Evolutionary conservation across 176 grass and related monocot genomes (phyloP).

Genomic region (Tuctoria greenei): DNA sequence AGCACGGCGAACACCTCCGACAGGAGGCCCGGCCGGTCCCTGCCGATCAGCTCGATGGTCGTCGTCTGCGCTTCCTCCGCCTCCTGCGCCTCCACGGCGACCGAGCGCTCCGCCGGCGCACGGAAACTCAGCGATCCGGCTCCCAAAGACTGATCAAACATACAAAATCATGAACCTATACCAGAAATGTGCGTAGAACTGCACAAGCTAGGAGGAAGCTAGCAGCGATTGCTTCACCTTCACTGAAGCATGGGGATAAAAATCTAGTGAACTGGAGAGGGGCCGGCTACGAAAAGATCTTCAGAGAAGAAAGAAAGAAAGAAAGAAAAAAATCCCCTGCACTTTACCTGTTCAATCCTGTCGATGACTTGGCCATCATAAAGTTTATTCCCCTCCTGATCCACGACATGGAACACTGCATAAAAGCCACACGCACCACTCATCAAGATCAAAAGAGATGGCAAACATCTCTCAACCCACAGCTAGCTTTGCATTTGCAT

Average conservation of each 20-base stretch:
- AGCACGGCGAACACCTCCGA: constrained; percentile 93
- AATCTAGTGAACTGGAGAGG: not conserved
- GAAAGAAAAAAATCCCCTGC: not conserved
- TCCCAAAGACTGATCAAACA: constrained; percentile 72
- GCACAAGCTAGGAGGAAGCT: not conserved
- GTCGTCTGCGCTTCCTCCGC: constrained; percentile 49
- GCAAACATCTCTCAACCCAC: constrained; percentile 31
- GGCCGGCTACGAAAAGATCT: not conserved
- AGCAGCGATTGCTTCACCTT: not conserved
- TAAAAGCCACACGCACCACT: not conserved
- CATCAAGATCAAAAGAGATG: constrained; percentile 33
- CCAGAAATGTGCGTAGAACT: too few relatives aligned
- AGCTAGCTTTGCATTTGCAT: constrained; percentile 2
- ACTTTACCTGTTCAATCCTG: constrained; percentile 72
- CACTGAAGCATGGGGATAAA: not conserved
- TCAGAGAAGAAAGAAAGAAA: too few relatives aligned
- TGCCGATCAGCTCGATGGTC: constrained; percentile 67
- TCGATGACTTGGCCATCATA: constrained; percentile 68
- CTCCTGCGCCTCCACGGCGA: constrained; percentile 42
- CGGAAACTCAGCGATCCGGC: constrained; percentile 55
- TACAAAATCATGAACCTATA: not conserved
- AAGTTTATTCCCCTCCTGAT: constrained; percentile 86
- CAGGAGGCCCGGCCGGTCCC: constrained; percentile 76
- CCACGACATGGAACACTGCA: constrained; percentile 98
- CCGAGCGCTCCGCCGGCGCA: constrained; percentile 40